These are phyloP conservation scores for Parmelia sp. DNA, from an alignment of 495 filamentous ascomycete species.

Conservation along the genomic window DNA sequence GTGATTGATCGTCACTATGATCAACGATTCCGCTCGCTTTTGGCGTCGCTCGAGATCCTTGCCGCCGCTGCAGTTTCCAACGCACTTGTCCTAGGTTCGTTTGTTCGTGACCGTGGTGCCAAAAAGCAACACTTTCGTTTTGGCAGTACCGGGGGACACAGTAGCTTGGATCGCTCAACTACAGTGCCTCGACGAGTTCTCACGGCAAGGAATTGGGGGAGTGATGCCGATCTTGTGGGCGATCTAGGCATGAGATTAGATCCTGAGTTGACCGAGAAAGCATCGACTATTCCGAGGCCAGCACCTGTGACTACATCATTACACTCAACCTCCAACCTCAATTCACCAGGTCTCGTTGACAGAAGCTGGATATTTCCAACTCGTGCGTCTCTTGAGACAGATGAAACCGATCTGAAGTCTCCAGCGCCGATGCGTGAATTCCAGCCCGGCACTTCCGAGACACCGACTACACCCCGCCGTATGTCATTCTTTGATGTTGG, in stretches of 20 bases:
- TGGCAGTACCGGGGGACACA: conserved; percentile 48
- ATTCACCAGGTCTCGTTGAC: conserved; percentile 25
- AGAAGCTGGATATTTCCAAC: conserved; percentile 28
- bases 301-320: conserved; percentile 36
- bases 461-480: conserved; percentile 37
- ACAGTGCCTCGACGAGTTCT: conserved; percentile 40
- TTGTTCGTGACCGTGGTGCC: conserved; percentile 68
- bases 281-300: conserved; percentile 32
- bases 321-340: conserved; percentile 17
- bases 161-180: conserved; percentile 46
- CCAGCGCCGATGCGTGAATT: background rate
- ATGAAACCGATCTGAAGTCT: conserved; percentile 13
- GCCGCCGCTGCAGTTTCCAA: conserved; percentile 73
- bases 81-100: conserved; percentile 71
- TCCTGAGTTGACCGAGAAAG: conserved; percentile 48
- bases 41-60: conserved; percentile 72
- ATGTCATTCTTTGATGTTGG: conserved; percentile 70
- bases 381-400: conserved; percentile 30
- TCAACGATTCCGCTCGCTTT: conserved; percentile 69
- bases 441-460: conserved; percentile 14
- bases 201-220: conserved; percentile 66
- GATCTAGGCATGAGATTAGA: conserved; percentile 63
- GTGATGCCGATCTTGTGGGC: conserved; percentile 71
- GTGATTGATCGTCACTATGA: conserved; percentile 56
- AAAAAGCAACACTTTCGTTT: conserved; percentile 72